A percentile compares a stretch with the other conserved stretches of the same genome.
These are phyloP conservation scores for Aureobasidium sp. DNA, from an alignment of 2,329 filamentous ascomycete species.

Conservation along the genomic window DNA sequence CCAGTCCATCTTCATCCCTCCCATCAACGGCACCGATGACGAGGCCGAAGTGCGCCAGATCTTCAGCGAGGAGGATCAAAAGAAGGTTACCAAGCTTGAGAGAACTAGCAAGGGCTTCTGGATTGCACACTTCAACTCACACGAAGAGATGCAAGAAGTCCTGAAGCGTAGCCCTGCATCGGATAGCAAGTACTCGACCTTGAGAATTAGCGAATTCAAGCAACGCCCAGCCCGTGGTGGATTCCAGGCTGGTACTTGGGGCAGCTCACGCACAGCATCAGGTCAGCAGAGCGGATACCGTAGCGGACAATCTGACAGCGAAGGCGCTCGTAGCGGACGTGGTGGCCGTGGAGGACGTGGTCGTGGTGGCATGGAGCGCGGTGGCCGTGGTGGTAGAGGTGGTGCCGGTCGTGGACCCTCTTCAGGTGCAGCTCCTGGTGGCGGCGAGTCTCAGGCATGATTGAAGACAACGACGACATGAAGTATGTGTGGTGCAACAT, in stretches of 20 bases:
- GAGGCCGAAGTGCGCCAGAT: slow-evolving; percentile 63
- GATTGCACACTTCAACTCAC: slow-evolving; percentile 74
- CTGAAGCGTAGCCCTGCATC: slow-evolving; percentile 63
- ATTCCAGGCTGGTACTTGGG: slow-evolving; percentile 49
- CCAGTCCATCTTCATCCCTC: slow-evolving; percentile 79
- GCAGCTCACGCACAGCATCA: slow-evolving; percentile 44
- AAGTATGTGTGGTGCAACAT: neutral
- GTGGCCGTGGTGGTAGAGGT: slow-evolving; percentile 22
- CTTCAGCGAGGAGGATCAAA: slow-evolving; percentile 72
- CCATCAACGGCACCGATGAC: slow-evolving; percentile 46
- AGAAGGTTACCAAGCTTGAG: slow-evolving; percentile 61
- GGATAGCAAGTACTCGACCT: slow-evolving; percentile 45
- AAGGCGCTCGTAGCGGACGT: slow-evolving; percentile 55
- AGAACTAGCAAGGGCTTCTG: slow-evolving; percentile 75
- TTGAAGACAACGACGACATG: neutral
- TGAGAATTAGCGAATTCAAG: slow-evolving; percentile 64
- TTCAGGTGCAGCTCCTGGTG: slow-evolving; percentile 6
- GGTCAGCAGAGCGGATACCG: slow-evolving; percentile 65
- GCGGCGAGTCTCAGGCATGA: slow-evolving; percentile 9
- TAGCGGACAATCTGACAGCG: slow-evolving; percentile 61
- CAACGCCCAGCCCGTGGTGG: slow-evolving; percentile 28
- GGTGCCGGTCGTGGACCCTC: slow-evolving; percentile 10
- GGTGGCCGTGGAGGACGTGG: slow-evolving; percentile 47
- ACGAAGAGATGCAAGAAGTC: slow-evolving; percentile 72
- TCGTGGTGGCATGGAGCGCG: slow-evolving; percentile 34